phyloP scores from a whole-genome alignment of 1,284 basidiomycete species.

The Cryptococcus amylolentus region DNA sequence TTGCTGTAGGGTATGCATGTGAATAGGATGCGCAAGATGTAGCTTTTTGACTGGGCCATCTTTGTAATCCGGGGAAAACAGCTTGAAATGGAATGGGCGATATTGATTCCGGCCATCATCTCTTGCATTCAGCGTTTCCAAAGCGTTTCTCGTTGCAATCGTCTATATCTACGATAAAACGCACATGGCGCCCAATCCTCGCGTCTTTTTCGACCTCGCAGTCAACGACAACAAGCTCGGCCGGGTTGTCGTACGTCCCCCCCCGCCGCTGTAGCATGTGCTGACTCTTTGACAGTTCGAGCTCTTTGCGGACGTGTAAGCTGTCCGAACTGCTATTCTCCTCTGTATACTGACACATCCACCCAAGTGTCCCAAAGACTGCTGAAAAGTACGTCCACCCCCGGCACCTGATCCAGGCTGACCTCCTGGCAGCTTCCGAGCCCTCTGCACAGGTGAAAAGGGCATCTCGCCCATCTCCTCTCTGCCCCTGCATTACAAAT shows the following conservation, averaged over 20 bases:
- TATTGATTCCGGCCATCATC: background rate
- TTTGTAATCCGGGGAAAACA: background rate
- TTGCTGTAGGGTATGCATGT: background rate
- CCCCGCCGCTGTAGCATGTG: background rate
- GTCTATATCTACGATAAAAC: background rate
- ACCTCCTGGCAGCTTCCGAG: constrained; percentile 64
- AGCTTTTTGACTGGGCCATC: background rate
- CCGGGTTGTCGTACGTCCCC: constrained; percentile 57
- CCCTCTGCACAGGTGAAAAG: constrained; percentile 81
- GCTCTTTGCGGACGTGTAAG: constrained; percentile 60
- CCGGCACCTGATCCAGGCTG: background rate
- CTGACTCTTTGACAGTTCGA: constrained; percentile 60
- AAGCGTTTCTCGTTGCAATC: background rate
- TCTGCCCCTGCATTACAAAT: constrained; percentile 75
- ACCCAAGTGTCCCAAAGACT: constrained; percentile 68
- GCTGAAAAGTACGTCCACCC: constrained; percentile 67
- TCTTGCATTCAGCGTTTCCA: background rate
- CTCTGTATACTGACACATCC: constrained; percentile 3
- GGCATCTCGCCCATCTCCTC: constrained; percentile 64
- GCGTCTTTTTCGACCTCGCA: constrained; percentile 68
- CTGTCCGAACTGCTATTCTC: background rate
- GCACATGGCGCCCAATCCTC: constrained; percentile 36
- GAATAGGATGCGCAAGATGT: background rate
- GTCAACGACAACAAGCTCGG: constrained; percentile 59
- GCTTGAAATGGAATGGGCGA: background rate